phyloP scores from a whole-genome alignment of 164 flowering plant genomes.

The Berberis thunbergii region DNA sequence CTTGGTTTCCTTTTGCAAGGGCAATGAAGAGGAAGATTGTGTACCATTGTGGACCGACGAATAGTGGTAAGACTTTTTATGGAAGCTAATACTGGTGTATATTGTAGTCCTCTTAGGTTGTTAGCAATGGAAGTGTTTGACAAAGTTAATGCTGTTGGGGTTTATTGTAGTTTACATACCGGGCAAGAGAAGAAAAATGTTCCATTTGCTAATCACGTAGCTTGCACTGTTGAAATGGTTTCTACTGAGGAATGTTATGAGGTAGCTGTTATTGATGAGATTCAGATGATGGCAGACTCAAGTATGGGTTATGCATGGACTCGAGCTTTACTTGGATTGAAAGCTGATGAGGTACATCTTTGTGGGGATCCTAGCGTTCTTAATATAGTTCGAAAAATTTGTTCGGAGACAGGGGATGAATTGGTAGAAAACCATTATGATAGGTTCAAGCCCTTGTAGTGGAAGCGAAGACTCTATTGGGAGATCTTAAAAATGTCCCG shows the following conservation, averaged over 20 bases:
- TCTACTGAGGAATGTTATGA: constrained; percentile 77
- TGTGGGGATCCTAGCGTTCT: constrained; percentile 97
- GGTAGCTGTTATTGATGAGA: constrained; percentile 90
- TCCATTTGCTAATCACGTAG: constrained; percentile 70
- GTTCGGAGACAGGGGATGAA: constrained; percentile 80
- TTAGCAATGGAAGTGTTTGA: constrained; percentile 97
- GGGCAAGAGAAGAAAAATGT: constrained; percentile 85
- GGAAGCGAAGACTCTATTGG: constrained; percentile 81
- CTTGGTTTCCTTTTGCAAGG: constrained; percentile 94
- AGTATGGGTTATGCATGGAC: constrained; percentile 91
- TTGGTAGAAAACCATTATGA: constrained; percentile 65
- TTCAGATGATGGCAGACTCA: constrained; percentile 88
- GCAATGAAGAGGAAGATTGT: constrained; percentile 86
- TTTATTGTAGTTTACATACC: constrained; percentile 51
- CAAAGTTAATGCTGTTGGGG: constrained; percentile 72
- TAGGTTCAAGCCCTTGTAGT: constrained; percentile 92
- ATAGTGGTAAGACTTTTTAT: constrained; percentile 94
- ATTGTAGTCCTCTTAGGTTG: constrained; percentile 87
- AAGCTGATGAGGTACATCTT: constrained; percentile 90
- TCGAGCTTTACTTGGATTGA: constrained; percentile 82
- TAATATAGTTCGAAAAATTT: constrained; percentile 55
- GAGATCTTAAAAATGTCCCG: constrained; percentile 65
- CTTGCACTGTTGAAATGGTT: constrained; percentile 95
- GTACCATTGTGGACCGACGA: constrained; percentile 94
- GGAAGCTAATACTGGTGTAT: constrained; percentile 82